phyloP scores from a whole-genome alignment of 2,329 filamentous ascomycete species.

The Aspergillus aculeatus region DNA sequence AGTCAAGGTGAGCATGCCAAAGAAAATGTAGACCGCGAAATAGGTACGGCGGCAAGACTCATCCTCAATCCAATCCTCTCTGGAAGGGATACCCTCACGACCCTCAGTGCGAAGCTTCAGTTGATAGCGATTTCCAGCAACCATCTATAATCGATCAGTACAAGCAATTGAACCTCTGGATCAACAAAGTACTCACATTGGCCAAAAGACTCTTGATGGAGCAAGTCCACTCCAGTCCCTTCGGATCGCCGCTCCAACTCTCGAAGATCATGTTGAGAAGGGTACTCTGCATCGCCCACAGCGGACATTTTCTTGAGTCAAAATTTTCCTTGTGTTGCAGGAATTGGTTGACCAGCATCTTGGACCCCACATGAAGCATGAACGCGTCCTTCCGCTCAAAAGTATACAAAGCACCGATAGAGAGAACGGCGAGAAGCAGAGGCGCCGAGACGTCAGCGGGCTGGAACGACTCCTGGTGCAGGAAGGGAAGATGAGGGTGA shows the following conservation, averaged over 20 bases:
- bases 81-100: constrained; percentile 73
- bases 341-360: constrained; percentile 95
- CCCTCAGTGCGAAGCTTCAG: constrained; percentile 89
- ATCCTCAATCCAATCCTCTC: constrained; percentile 92
- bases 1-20: constrained; percentile 87
- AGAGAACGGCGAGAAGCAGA: constrained; percentile 82
- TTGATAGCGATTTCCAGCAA: constrained; percentile 94
- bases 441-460: constrained; percentile 77
- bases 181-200: constrained; percentile 52
- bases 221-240: constrained; percentile 96
- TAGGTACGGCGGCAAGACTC: constrained; percentile 96
- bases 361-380: constrained; percentile 94
- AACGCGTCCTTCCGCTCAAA: constrained; percentile 98
- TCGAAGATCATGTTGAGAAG: constrained; percentile 98
- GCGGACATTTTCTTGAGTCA: constrained; percentile 91
- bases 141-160: constrained; percentile 61
- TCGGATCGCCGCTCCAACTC: constrained; percentile 97
- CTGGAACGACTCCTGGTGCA: constrained; percentile 88
- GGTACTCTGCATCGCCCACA: constrained; percentile 98
- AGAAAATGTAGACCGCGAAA: constrained; percentile 99
- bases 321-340: constrained; percentile 98
- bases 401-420: constrained; percentile 92
- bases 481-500: constrained; percentile 92
- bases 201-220: constrained; percentile 97
- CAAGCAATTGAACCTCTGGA: neutral